These are phyloP conservation scores for Cladosporium colombiae DNA, from an alignment of 2,329 filamentous ascomycete species.

Conservation along the genomic window DNA sequence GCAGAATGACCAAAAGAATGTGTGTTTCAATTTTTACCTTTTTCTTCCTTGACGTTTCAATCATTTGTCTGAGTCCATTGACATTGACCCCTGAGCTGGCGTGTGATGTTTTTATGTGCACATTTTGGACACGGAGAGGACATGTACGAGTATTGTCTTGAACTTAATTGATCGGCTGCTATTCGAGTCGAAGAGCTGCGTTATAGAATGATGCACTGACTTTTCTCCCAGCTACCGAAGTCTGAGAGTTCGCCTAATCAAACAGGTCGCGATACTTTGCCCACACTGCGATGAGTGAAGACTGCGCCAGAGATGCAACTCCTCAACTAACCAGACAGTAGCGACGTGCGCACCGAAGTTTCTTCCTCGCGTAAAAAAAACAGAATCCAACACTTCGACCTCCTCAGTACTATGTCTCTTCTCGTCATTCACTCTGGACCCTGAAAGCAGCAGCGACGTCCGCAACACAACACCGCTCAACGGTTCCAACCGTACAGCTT, in stretches of 20 bases:
- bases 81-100: neutral
- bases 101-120: neutral
- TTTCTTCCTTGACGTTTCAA: neutral
- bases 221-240: neutral
- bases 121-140: neutral
- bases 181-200: neutral
- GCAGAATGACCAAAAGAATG: slow-evolving; percentile 21
- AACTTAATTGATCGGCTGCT: neutral
- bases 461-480: neutral
- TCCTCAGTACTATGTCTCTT: too few relatives aligned
- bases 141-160: neutral
- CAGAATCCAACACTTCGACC: too few relatives aligned
- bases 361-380: too few relatives aligned
- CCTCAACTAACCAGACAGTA: neutral
- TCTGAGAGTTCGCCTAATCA: neutral
- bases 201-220: neutral
- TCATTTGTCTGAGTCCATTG: neutral
- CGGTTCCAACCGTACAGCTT: neutral
- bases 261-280: neutral
- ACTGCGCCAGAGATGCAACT: neutral
- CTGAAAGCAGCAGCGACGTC: too few relatives aligned
- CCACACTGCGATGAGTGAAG: neutral
- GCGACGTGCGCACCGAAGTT: neutral
- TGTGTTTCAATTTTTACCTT: slow-evolving; percentile 1
- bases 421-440: too few relatives aligned